phyloP scores from a whole-genome alignment of 352 stramenopile genomes.

The Globisporangium paddicum region DNA sequence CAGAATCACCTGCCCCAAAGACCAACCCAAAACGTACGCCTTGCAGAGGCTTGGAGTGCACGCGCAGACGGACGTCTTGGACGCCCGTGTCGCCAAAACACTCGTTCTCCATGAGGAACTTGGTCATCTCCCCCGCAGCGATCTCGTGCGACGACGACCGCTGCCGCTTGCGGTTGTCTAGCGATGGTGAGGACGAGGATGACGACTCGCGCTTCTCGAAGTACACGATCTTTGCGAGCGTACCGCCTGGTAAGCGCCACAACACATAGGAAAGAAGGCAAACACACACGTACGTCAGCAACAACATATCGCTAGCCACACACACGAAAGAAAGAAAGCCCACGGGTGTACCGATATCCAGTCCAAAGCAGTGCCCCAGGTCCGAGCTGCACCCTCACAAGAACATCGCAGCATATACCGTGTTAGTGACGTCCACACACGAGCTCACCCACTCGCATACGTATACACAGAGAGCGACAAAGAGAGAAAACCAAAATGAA shows the following conservation, averaged over 20 bases:
- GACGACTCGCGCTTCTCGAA: constrained; percentile 78
- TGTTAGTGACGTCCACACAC: not conserved
- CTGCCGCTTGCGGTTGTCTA: constrained; percentile 46
- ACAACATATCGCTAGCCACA: not conserved
- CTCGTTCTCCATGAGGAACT: constrained; percentile 81
- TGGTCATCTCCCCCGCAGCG: constrained; percentile 76
- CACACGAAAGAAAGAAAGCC: not conserved
- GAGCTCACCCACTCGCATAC: no score
- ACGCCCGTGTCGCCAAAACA: constrained; percentile 78
- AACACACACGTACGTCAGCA: not conserved
- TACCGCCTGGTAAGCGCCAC: constrained; percentile 57
- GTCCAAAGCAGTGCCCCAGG: constrained; percentile 75
- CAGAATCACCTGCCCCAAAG: no score
- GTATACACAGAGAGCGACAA: no score
- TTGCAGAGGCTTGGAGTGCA: constrained; percentile 85
- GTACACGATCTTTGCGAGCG: constrained; percentile 95
- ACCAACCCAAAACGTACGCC: constrained; percentile 53
- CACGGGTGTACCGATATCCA: constrained; percentile 66
- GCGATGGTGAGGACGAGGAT: not conserved
- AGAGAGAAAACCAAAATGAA: not conserved
- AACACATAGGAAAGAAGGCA: not conserved
- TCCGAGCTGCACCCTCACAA: constrained; percentile 52
- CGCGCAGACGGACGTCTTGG: constrained; percentile 85
- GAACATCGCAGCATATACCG: not conserved
- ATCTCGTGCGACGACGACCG: constrained; percentile 76